Base-by-base conservation (phyloP, 2,329 filamentous ascomycete genomes). In the Parastagonospora avenae region DNA sequence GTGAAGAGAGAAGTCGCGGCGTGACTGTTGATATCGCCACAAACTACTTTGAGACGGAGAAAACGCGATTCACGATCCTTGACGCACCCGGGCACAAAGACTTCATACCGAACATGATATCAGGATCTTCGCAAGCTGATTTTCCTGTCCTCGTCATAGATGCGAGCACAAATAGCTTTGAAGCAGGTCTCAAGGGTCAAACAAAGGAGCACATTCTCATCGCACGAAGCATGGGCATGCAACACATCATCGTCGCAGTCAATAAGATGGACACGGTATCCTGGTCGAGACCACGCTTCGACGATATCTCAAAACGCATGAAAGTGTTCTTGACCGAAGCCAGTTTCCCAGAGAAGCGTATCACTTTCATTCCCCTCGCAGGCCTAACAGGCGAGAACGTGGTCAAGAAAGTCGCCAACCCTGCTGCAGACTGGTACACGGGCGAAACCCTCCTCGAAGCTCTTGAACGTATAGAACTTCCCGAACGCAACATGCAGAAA, bases 81-180 rank as follows among this genome's bases (percentile, higher is more conserved):
- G 94, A 99, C 71, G 93, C 94, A 0, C 94, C 94, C 0, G 94
- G 94, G 0, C 94, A 99, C 74, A 85, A 87, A 54, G 94, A 99
- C 71, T 99, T 97, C 69, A 92, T 99, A 15, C 94, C 94, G 0
- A 99, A 97, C 73, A 99, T 99, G 94, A 97, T 99, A 71, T 93
- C 93, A 2, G 94, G 94, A 11, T 92, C 93, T 3, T 94, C 90
- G 52, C 93, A 97, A 74, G 95, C 94, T 8, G 94, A 99, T 71
- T 94, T 97, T 73, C 94, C 92, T 0, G 89, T 99, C 0, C 79
- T 99, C 2, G 94, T 99, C 15, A 91, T 99, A 53, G 94, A 99
- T 71, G 89, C 93, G 4, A 88, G 89, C 50, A 91, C 85, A 0
- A 94, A 93, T 30, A 92, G 92, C 30, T 97, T 97, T 60, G 94